These are phyloP conservation scores for Chiua virens DNA, from an alignment of 768 basidiomycete genomes.

Conservation along the genomic window DNA sequence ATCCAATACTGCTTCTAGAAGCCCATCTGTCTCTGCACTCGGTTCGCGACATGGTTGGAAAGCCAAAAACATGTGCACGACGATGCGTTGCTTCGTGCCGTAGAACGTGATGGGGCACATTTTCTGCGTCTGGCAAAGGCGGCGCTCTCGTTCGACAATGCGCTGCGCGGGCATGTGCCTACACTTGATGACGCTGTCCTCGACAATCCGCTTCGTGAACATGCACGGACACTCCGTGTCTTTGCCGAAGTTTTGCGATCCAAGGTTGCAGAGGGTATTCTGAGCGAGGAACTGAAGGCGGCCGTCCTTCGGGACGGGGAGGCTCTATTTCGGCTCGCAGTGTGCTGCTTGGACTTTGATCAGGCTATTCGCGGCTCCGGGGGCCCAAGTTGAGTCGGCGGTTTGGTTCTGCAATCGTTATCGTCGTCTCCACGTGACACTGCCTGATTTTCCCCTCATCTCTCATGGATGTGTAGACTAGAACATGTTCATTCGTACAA, in stretches of 20 bases:
- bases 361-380: constrained; percentile 10
- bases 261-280: constrained; percentile 8
- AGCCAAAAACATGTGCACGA: constrained; percentile 1
- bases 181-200: background rate
- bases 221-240: constrained; percentile 13
- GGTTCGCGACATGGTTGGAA: constrained; percentile 20
- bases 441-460: background rate
- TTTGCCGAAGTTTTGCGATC: constrained; percentile 14
- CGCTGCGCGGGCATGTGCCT: constrained; percentile 7
- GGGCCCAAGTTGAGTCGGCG: background rate
- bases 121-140: constrained; percentile 19
- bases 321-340: constrained; percentile 17
- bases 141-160: constrained; percentile 18
- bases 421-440: background rate
- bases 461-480: too few species aligned
- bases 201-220: background rate
- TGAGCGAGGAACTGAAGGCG: constrained; percentile 15
- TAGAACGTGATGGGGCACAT: constrained; percentile 22
- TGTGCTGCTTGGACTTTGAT: constrained; percentile 22
- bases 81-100: constrained; percentile 5
- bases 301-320: constrained; percentile 26
- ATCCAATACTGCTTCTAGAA: background rate
- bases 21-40: constrained; percentile 11
- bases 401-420: constrained; percentile 3
- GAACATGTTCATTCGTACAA: constrained; percentile 4